These are phyloP conservation scores for Tanacetum coccineum DNA, from an alignment of 129 eudicot genomes.

Conservation along the genomic window DNA sequence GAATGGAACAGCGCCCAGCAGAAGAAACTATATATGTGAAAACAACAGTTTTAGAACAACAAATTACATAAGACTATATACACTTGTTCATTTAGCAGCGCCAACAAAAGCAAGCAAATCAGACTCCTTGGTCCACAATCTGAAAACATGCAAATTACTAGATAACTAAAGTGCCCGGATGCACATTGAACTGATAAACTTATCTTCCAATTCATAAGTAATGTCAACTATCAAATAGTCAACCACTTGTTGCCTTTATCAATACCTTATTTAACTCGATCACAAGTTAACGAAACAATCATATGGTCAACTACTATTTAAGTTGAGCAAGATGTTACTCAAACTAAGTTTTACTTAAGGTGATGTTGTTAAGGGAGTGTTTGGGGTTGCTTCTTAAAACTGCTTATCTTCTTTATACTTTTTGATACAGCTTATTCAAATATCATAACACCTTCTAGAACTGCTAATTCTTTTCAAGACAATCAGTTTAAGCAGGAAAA, in stretches of 20 bases:
- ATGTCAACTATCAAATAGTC: constrained; percentile 3
- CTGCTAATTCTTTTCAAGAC: too few species aligned
- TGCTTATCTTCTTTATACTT: too few species aligned
- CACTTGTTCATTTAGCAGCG: background rate
- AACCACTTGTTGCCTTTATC: constrained; percentile 13
- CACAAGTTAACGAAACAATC: background rate
- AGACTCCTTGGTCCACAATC: background rate
- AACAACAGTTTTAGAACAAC: constrained; percentile 5
- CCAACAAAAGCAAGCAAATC: background rate
- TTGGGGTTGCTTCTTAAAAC: background rate
- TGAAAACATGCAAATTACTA: too few species aligned
- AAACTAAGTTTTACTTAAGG: background rate
- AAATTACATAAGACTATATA: background rate
- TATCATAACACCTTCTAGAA: too few species aligned
- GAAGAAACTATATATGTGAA: constrained; percentile 52
- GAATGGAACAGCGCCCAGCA: constrained; percentile 94
- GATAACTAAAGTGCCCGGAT: too few species aligned
- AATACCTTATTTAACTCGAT: background rate
- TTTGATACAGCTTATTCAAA: too few species aligned
- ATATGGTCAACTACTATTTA: constrained; percentile 6
- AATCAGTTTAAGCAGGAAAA: too few species aligned
- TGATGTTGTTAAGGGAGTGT: background rate
- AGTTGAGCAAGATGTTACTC: constrained; percentile 6
- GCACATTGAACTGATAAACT: background rate
- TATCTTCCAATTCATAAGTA: background rate